A percentile compares a stretch with the other conserved stretches of the same genome.
Evolutionary conservation across 495 filamentous ascomycete species (phyloP).

Genomic region (Oleoguttula mirabilis): DNA sequence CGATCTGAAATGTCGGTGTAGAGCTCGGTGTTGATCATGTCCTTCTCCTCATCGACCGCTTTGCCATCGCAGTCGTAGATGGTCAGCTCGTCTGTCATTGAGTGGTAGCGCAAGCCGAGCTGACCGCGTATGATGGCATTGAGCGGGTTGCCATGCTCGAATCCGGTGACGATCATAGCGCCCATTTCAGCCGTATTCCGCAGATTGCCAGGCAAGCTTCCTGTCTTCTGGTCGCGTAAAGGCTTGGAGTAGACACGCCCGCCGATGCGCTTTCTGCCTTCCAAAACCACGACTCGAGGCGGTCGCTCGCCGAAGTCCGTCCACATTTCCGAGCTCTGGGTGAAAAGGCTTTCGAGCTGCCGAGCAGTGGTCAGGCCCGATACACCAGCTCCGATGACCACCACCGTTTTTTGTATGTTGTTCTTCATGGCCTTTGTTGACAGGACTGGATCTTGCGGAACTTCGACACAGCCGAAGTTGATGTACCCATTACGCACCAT

Average conservation of each 20-base stretch:
- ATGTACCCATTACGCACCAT: conserved; percentile 84
- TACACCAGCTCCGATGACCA: conserved; percentile 90
- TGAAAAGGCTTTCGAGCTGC: conserved; percentile 73
- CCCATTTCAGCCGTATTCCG: conserved; percentile 87
- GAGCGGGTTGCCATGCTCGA: conserved; percentile 87
- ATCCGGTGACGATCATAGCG: conserved; percentile 94
- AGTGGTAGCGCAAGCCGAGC: conserved; percentile 74
- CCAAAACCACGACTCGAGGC: conserved; percentile 70
- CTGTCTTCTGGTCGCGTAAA: conserved; percentile 47
- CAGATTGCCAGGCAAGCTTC: conserved; percentile 37
- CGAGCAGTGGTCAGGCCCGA: conserved; percentile 83
- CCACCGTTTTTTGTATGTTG: conserved; percentile 52
- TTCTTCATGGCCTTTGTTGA: conserved; percentile 32
- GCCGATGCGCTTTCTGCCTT: conserved; percentile 80
- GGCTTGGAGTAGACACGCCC: conserved; percentile 89
- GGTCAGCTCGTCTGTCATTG: conserved; percentile 70
- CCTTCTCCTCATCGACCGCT: conserved; percentile 64
- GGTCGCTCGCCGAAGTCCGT: conserved; percentile 46
- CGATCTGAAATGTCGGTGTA: conserved; percentile 91
- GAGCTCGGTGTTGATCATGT: conserved; percentile 72
- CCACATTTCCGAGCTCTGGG: conserved; percentile 59
- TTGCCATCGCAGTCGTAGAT: conserved; percentile 83
- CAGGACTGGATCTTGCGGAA: conserved; percentile 34
- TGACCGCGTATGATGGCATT: conserved; percentile 84
- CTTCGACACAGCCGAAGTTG: conserved; percentile 85